phyloP scores from a whole-genome alignment of 140 eudicot genomes.

The Cichorium intybus region DNA sequence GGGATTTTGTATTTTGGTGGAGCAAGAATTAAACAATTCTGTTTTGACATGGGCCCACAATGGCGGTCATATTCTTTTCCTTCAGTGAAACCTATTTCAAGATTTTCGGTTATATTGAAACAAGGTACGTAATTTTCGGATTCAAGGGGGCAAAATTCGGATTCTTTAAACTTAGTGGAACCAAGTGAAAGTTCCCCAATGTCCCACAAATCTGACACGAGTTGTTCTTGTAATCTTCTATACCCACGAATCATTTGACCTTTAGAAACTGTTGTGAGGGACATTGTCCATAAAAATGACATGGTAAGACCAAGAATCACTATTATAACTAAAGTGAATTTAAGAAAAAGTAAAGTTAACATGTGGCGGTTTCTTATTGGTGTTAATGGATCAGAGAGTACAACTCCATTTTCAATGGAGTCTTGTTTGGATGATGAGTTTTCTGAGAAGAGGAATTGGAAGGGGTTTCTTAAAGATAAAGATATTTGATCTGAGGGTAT shows the following conservation, averaged over 20 bases:
- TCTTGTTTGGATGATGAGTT: constrained; percentile 46
- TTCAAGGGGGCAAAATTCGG: constrained; percentile 66
- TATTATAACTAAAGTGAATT: constrained; percentile 58
- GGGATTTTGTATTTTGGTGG: constrained; percentile 82
- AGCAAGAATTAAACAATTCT: constrained; percentile 73
- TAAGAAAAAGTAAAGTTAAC: constrained; percentile 53
- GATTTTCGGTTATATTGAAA: constrained; percentile 68
- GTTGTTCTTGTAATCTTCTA: constrained; percentile 89
- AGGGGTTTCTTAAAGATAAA: constrained; percentile 53
- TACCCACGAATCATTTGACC: constrained; percentile 71
- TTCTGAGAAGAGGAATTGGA: constrained; percentile 50
- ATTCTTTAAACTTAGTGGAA: constrained; percentile 53
- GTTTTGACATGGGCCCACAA: constrained; percentile 52
- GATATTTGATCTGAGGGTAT: constrained; percentile 41
- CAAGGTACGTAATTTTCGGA: constrained; percentile 78
- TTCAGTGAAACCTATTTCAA: constrained; percentile 62
- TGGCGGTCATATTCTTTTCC: constrained; percentile 86
- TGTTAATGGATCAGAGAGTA: constrained; percentile 51
- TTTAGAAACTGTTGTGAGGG: constrained; percentile 59
- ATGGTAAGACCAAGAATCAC: constrained; percentile 77
- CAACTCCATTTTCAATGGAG: constrained; percentile 58
- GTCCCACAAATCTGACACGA: constrained; percentile 78
- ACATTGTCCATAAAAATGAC: constrained; percentile 83
- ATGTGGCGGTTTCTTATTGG: constrained; percentile 62
- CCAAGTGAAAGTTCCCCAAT: constrained; percentile 81